Percentiles rank a stretch among this genome's conserved stretches.
Conservation (phyloP, 169 alveolate species). For the Plasmodium gonderi region DNA sequence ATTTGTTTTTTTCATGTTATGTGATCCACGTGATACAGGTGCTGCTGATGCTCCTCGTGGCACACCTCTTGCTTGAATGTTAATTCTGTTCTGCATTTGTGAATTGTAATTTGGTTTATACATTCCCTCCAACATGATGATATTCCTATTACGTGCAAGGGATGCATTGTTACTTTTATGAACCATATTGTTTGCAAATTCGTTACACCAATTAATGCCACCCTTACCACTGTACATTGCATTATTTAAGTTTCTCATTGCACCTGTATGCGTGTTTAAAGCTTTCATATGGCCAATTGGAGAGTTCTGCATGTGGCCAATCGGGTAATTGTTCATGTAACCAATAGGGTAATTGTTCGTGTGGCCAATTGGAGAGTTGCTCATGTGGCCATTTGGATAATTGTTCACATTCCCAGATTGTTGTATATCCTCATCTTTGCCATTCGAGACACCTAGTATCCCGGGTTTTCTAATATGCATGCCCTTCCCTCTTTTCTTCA, state of each 20-base stretch:
- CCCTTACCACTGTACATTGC: not conserved
- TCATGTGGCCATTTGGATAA: not conserved
- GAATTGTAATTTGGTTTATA: constrained; percentile 1
- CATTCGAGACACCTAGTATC: not conserved
- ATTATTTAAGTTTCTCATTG: not conserved
- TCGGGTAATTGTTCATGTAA: not conserved
- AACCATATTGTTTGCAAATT: not conserved
- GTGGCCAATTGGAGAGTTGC: not conserved
- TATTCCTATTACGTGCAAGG: constrained; percentile 22
- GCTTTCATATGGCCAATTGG: not conserved
- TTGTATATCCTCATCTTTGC: not conserved
- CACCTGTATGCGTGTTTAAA: not conserved
- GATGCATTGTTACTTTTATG: constrained; percentile 21
- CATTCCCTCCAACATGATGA: not conserved
- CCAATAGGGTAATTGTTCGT: not conserved
- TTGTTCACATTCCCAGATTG: not conserved
- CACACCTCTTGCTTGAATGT: not conserved
- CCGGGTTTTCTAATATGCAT: not conserved
- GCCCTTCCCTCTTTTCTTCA: not conserved
- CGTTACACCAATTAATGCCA: not conserved
- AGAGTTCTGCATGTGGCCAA: not conserved
- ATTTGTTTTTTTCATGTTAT: constrained; percentile 7
- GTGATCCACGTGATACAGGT: not conserved
- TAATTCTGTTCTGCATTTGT: not conserved
- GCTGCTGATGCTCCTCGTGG: not conserved